These are phyloP conservation scores for Epichloe bromicola DNA, from an alignment of 2,329 filamentous ascomycete species.

Conservation along the genomic window DNA sequence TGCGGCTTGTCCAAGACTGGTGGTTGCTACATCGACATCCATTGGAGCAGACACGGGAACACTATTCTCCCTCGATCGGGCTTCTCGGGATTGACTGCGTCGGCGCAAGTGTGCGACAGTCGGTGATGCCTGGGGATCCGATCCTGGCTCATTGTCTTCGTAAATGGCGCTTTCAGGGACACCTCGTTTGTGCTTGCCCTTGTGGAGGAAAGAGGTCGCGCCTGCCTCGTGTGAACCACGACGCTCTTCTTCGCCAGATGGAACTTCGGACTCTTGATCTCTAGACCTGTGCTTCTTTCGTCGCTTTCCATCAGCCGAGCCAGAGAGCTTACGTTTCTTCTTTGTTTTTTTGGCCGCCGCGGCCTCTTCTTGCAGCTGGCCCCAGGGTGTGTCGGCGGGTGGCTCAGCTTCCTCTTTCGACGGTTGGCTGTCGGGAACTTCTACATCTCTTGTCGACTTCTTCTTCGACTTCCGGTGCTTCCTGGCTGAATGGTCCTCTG, in stretches of 20 bases:
- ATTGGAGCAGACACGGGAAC: constrained; percentile 11
- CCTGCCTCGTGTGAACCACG: neutral
- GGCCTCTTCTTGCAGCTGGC: constrained; percentile 7
- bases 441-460: constrained; percentile 5
- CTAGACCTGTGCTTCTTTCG: constrained; percentile 21
- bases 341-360: constrained; percentile 13
- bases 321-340: constrained; percentile 21
- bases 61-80: constrained; percentile 16
- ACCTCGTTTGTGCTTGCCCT: constrained; percentile 2
- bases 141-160: constrained; percentile 10
- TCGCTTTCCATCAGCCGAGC: constrained; percentile 17
- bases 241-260: constrained; percentile 1
- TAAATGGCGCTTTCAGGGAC: constrained; percentile 8
- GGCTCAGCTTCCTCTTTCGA: neutral
- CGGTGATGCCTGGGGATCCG: constrained; percentile 15
- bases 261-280: constrained; percentile 11
- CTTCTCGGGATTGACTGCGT: constrained; percentile 14
- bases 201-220: constrained; percentile 7
- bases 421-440: constrained; percentile 5
- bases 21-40: constrained; percentile 11
- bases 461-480: constrained; percentile 17
- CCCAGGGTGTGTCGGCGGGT: constrained; percentile 3
- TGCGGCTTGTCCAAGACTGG: neutral
- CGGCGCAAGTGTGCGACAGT: constrained; percentile 15
- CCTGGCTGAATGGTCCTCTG: constrained; percentile 6